Evolutionary conservation across 2,329 filamentous ascomycete species (phyloP).

Genomic region (Lasiodiplodia sp.): DNA sequence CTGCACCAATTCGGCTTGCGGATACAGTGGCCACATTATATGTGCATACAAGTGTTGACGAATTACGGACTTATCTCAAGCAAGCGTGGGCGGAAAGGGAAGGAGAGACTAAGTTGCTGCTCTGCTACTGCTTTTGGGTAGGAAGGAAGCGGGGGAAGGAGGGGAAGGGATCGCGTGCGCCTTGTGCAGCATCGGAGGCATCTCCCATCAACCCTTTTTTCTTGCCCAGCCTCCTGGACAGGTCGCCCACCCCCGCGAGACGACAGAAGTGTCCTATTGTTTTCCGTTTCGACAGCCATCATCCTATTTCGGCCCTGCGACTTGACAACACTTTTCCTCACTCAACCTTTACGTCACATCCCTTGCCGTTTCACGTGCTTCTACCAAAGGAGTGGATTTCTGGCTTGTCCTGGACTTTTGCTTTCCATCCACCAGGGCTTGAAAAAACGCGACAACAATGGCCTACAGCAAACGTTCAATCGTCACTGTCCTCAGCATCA

Average conservation of each 20-base stretch:
- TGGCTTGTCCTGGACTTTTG: neutral
- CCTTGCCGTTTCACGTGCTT: neutral
- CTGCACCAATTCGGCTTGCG: neutral
- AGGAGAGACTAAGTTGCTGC: neutral
- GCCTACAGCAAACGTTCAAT: slow-evolving; percentile 23
- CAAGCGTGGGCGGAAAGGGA: neutral
- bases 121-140: neutral
- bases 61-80: neutral
- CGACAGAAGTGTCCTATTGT: neutral
- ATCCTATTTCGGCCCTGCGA: neutral
- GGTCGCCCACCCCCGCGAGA: neutral
- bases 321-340: neutral
- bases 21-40: neutral
- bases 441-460: neutral
- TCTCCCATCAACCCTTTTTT: neutral
- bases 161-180: slow-evolving; percentile 7
- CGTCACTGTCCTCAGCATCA: slow-evolving; percentile 23
- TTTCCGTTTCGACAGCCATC: neutral
- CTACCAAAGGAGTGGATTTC: neutral
- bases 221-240: neutral
- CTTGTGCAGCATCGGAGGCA: neutral
- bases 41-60: neutral
- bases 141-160: neutral
- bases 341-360: neutral
- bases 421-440: neutral